A percentile compares a stretch with the other conserved stretches of the same genome.
These are phyloP conservation scores for Erigeron canadensis DNA, from an alignment of 129 eudicot genomes.

Conservation along the genomic window DNA sequence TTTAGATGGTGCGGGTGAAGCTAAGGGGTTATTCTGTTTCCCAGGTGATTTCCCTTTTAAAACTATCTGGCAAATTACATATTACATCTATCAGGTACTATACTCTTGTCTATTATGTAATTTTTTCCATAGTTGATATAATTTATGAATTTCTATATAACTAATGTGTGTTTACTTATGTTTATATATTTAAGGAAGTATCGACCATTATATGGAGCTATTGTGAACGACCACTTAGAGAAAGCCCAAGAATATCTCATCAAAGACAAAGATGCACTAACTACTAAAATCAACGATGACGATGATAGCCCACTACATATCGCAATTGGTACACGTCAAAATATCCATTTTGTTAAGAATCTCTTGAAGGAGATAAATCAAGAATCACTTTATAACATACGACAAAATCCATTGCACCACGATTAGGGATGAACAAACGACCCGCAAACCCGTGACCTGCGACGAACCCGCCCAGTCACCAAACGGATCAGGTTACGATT, in stretches of 20 bases:
- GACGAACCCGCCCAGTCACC: no score
- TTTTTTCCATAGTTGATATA: not conserved
- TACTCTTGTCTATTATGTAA: constrained; percentile 18
- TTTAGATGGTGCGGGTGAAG: constrained; percentile 59
- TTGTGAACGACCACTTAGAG: not conserved
- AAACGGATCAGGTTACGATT: no score
- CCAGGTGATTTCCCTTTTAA: constrained; percentile 32
- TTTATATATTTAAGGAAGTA: no score
- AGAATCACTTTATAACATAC: not conserved
- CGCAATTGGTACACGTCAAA: not conserved
- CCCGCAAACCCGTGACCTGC: no score
- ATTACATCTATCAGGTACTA: constrained; percentile 16
- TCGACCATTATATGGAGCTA: constrained; percentile 9
- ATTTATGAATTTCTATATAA: not conserved
- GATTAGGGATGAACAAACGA: no score
- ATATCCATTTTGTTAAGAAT: constrained; percentile 2
- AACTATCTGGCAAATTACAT: constrained; percentile 21
- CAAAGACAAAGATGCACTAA: not conserved
- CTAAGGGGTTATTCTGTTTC: constrained; percentile 29
- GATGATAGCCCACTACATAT: not conserved
- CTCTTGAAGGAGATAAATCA: constrained; percentile 5
- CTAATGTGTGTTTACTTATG: no score
- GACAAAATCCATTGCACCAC: constrained; percentile 19
- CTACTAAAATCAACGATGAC: not conserved
- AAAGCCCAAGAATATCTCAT: not conserved